Percentiles rank a stretch among this genome's conserved stretches.
phyloP scores from a whole-genome alignment of 1,284 basidiomycete species.

The Filobasidium uniguttulatum region DNA sequence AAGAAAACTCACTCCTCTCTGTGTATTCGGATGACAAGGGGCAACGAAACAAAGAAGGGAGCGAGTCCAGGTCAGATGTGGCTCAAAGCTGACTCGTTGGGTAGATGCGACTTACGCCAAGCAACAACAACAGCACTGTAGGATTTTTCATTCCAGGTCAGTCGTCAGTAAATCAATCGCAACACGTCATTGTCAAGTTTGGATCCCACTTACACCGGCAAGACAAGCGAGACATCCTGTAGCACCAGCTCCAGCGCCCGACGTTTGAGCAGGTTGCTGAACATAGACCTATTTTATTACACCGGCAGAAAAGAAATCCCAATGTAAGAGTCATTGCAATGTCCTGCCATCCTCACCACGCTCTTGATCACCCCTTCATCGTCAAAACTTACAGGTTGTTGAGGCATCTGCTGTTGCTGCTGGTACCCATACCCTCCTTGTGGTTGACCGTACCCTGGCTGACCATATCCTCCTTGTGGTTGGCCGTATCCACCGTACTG shows the following conservation, averaged over 20 bases:
- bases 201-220: neutral
- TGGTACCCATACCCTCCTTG: neutral
- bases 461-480: neutral
- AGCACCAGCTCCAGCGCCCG: neutral
- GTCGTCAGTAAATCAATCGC: neutral
- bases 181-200: neutral
- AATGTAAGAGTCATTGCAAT: neutral
- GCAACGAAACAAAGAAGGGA: too few species aligned
- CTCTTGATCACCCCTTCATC: neutral
- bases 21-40: neutral
- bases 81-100: too few species aligned
- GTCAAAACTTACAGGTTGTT: neutral
- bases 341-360: neutral
- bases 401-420: neutral
- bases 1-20: neutral
- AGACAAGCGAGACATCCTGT: constrained; percentile 1
- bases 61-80: too few species aligned
- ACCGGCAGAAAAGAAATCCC: neutral
- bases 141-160: neutral
- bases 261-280: neutral
- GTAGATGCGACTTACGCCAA: neutral
- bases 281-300: constrained; percentile 3
- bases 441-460: neutral
- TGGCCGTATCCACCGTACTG: neutral
- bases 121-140: constrained; percentile 1